Base-by-base conservation (phyloP, 129 eudicot genomes). In the Tagetes erecta region DNA sequence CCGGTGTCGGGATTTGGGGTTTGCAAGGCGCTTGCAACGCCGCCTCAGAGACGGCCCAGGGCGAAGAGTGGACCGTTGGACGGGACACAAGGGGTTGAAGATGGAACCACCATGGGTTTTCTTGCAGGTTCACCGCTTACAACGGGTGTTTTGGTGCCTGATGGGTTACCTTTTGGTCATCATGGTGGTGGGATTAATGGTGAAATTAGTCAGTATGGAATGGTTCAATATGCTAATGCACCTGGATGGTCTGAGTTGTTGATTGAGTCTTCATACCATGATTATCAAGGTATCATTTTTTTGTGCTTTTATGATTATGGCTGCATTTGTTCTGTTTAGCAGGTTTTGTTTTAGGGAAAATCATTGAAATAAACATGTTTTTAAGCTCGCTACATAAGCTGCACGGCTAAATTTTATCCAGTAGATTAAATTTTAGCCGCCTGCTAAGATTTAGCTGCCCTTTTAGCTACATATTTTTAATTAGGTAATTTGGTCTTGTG, bases 11-110 rank as follows among this genome's bases (percentile, higher is more conserved):
- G 88, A 3, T 68, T 68, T 46, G 89, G 92, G 51, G 87, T 83
- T 64, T 55, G 81, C 47, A 84, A 79, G 83, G 6, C 76, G 52
- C 49, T 73, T 2, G 69, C 79, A 1, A 45, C 78, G 10, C 90
- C 84, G 47, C 81, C 87, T 64, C 89, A 87, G 31, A 68, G 88
- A 71, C 82, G 91, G 14, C 85, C 86, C 6, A 88, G 88, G 76
- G 88, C 99, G 0, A 94, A 88, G 72, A 94, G 99, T 55, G 97
- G 99, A 7, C 97, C 99, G 0, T 60, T 94, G 55, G 97, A 88
- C 27, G 81, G 78, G 72, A 62, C 86, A 13, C 85, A 87, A 8
- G 96, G 88, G 9, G 80, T 89, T 64, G 85, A 92, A 78, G 84
- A 84, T 2, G 90, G 88, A 62, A 80, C 74, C 14, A 59, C 42